phyloP scores from a whole-genome alignment of 768 basidiomycete species.

The Rhizopogon vesiculosus region DNA sequence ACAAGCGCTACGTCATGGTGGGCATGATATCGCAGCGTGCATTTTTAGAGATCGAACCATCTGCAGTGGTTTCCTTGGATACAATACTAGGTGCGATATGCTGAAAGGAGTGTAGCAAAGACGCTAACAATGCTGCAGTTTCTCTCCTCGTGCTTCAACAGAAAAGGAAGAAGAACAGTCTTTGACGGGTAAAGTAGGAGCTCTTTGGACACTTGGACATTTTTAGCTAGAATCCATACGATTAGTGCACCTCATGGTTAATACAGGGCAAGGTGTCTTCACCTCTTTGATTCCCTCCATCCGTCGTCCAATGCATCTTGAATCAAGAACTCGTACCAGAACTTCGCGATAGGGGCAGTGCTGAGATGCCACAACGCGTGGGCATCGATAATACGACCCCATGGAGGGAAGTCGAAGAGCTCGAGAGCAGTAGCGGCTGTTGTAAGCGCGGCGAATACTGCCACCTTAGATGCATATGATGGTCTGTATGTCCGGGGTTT shows the following conservation, averaged over 20 bases:
- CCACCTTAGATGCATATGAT: conserved; percentile 46
- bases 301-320: conserved; percentile 66
- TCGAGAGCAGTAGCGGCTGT: conserved; percentile 77
- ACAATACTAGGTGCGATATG: conserved; percentile 27
- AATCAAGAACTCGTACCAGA: conserved; percentile 86
- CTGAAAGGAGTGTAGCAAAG: neutral
- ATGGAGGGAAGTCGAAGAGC: conserved; percentile 87
- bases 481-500: conserved; percentile 57
- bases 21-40: conserved; percentile 31
- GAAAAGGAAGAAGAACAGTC: conserved; percentile 16
- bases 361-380: conserved; percentile 91
- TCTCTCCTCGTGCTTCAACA: conserved; percentile 29
- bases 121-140: conserved; percentile 14
- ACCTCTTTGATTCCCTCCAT: conserved; percentile 49
- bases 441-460: conserved; percentile 61
- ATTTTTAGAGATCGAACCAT: conserved; percentile 30
- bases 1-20: conserved; percentile 29
- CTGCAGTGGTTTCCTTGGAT: conserved; percentile 29
- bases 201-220: neutral
- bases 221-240: conserved; percentile 11
- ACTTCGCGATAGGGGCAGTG: conserved; percentile 69
- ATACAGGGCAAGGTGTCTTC: conserved; percentile 6
- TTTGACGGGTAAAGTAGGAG: conserved; percentile 1
- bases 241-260: conserved; percentile 6
- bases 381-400: conserved; percentile 74